Conservation (phyloP, 2,329 filamentous ascomycete species). For the Cercospora canescens region DNA sequence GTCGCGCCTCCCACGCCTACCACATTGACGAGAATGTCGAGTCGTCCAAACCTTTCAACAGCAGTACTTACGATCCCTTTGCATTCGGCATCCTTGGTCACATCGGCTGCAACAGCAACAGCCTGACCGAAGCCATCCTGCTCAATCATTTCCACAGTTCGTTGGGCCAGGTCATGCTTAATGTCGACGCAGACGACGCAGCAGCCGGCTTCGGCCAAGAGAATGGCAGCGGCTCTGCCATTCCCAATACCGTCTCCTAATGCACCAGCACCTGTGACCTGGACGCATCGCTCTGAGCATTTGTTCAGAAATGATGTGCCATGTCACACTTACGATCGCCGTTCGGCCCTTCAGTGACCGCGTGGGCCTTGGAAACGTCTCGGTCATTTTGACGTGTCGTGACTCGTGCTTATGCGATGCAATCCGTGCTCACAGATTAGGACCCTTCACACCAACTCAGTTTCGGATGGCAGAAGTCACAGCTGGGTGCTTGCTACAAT, state of each 20-base stretch:
- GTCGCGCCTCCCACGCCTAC: conserved; percentile 61
- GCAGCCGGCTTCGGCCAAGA: conserved; percentile 61
- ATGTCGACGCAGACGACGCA: conserved; percentile 61
- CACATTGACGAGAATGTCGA: conserved; percentile 66
- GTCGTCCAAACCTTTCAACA: conserved; percentile 51
- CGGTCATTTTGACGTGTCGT: conserved; percentile 26
- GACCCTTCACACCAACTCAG: not conserved
- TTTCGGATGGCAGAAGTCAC: not conserved
- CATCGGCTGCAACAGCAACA: conserved; percentile 52
- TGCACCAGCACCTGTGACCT: conserved; percentile 60
- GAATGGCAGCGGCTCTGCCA: conserved; percentile 58
- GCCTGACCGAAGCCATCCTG: conserved; percentile 42
- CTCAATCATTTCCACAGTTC: conserved; percentile 56
- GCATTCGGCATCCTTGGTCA: conserved; percentile 58
- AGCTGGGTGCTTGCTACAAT: not conserved
- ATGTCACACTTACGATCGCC: conserved; percentile 42
- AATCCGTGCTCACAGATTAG: not conserved
- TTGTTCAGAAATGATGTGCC: not conserved
- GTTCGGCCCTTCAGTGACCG: conserved; percentile 46
- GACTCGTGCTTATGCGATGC: not conserved
- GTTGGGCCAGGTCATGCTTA: conserved; percentile 50
- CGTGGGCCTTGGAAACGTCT: conserved; percentile 35
- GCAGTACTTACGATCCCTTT: conserved; percentile 44
- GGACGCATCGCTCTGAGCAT: not conserved
- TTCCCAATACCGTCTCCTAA: conserved; percentile 61